Base-by-base conservation (phyloP, 306 rosid genomes). In the Abrus precatorius region DNA sequence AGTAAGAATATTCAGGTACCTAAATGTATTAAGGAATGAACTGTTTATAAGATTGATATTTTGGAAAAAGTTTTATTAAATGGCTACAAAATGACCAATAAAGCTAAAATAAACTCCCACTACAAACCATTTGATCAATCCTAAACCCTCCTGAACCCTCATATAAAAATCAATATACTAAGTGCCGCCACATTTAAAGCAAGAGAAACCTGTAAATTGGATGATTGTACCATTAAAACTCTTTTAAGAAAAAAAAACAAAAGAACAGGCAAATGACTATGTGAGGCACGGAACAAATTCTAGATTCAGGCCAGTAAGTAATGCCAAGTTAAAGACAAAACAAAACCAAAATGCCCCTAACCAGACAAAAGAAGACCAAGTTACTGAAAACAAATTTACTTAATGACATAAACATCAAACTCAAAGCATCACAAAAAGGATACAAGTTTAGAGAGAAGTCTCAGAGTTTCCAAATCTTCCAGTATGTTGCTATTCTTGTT, bases 401-500 rank as follows among this genome's bases (percentile, higher is more conserved):
- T 52, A 62, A 64, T 66, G 74, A 74, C 50, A 79, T 29, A 27
- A 70, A 70, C 33, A 55, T 40, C 59, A 78, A 75, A 69, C 52
- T 85, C 14, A 75, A 40, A 78, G 72, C 68, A 54, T 66, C 61
- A 38, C 48, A 57, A 83, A 83, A 84, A 87, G 97, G 93, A 95
- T 95, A 93, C 98, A 61, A 95, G 98, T 90, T 95, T 95, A 29
- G 99, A 95, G 69, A 95, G 94, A 57, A 92, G 89, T 80, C 99
- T 87, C 84, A 95, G 82, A 60, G 99, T 95, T 73, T 92, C 99
- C 90, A 95, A 84, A 88, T 95, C 99, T 84, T 95, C 98, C 74
- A 95, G 86, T 73, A 95, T 93, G 85, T 95, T 93, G 89, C 99
- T 95, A 87, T 90, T 94, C 76, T 95, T 95, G 91, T 95, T 95